Base-by-base conservation (phyloP, 441 rosid species). In the Francoa sonchifolia region DNA sequence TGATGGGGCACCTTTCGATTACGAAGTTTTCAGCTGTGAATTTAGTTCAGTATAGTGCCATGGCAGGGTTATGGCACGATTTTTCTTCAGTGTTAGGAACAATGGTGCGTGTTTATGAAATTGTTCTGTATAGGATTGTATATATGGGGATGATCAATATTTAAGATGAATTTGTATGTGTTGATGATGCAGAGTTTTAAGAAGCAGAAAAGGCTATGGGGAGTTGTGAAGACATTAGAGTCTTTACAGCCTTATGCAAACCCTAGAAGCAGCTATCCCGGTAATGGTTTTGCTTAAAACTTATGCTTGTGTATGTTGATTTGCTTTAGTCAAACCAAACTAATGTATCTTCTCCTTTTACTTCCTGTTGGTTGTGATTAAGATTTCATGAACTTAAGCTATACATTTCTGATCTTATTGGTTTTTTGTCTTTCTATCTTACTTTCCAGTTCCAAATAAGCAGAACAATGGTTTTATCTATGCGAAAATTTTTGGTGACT, bases 401-500 rank as follows among this genome's bases (percentile, higher is more conserved):
- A 5, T 35, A 4, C 34, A 29, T 42, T 44, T 53, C 30, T 47
- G 35, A 26, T 6, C 11, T 32, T n/a, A n/a, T n/a, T n/a, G n/a
- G 12, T 15, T 30, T 19, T 13, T 21, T 34, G 56, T 16, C 9
- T 19, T 17, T 14, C 15, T 21, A 35, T 14, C 32, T 57, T 25
- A 47, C 35, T 57, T 59, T 48, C 47, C 84, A 93, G 99, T 52
- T 39, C 93, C 82, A 28, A 62, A 46, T 57, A 73, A 65, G 35
- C 62, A 61, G 38, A 71, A 48, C 62, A 79, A 79, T 39, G 73
- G 81, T 44, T 84, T 72, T 66, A 84, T 92, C 36, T 87, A 77
- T 64, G 96, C 96, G 22, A 93, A 93, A 66, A 44, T 93, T 50
- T 93, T 68, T 55, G 99, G 99, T 55, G 97, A 90, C 47, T 88